These are phyloP conservation scores for Salinomyces thailandicus DNA, from an alignment of 2,329 filamentous ascomycete species.

Conservation along the genomic window DNA sequence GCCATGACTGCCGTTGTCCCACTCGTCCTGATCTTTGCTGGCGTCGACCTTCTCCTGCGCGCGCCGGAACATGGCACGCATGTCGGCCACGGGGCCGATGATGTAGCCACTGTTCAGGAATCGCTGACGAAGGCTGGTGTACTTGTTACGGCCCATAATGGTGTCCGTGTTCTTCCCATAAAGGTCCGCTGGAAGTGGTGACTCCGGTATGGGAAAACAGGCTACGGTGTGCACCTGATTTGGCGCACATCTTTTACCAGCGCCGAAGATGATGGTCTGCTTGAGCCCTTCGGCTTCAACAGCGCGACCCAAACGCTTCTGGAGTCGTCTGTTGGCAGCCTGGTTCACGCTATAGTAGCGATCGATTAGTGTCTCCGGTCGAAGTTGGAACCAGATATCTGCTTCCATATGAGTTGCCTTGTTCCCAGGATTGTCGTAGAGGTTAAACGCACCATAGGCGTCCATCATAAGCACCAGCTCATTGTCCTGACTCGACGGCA, in stretches of 20 bases:
- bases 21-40: constrained; percentile 4
- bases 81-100: constrained; percentile 17
- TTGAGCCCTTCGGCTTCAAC: constrained; percentile 28
- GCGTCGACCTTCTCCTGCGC: constrained; percentile 13
- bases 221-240: constrained; percentile 28
- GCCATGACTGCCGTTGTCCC: constrained; percentile 17
- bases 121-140: constrained; percentile 12
- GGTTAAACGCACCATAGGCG: constrained; percentile 10
- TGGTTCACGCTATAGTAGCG: constrained; percentile 16
- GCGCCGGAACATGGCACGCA: constrained; percentile 15
- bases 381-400: constrained; percentile 18
- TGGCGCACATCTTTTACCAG: constrained; percentile 43
- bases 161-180: neutral
- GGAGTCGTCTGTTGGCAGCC: constrained; percentile 36
- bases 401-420: neutral
- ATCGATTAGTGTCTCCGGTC: constrained; percentile 14
- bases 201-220: constrained; percentile 43
- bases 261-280: constrained; percentile 47
- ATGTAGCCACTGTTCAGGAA: constrained; percentile 18
- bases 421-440: neutral
- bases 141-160: constrained; percentile 1
- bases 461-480: constrained; percentile 19
- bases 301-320: constrained; percentile 20
- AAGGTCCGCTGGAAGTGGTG: constrained; percentile 29
- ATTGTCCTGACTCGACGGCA: constrained; percentile 11